Conservation (phyloP, 345 rosid species). For the Barbarea vulgaris region DNA sequence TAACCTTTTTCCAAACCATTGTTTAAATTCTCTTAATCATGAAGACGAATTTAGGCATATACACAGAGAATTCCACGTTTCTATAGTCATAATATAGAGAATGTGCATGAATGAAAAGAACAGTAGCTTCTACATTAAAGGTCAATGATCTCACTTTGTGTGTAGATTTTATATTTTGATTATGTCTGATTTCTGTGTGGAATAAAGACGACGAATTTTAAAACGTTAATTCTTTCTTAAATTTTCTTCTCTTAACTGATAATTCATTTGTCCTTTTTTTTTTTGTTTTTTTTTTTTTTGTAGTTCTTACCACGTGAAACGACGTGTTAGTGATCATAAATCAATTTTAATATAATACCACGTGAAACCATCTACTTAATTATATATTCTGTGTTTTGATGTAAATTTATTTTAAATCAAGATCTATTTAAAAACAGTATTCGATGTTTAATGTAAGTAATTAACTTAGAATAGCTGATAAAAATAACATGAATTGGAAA, state of each 20-base stretch:
- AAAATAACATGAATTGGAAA: not conserved
- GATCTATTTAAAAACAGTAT: not conserved
- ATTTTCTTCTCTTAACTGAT: not conserved
- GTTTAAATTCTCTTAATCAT: slow-evolving; percentile 18
- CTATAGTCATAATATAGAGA: slow-evolving; percentile 7
- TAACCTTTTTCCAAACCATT: slow-evolving; percentile 2
- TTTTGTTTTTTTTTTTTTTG: not conserved
- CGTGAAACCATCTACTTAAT: not conserved
- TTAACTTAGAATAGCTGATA: not conserved
- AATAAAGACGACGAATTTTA: not conserved
- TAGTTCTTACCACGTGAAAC: slow-evolving; percentile 15
- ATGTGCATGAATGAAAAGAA: slow-evolving; percentile 28
- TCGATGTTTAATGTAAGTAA: not conserved
- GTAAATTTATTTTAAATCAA: not conserved
- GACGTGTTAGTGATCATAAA: not conserved
- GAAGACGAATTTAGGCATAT: slow-evolving; percentile 9
- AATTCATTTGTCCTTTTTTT: not conserved
- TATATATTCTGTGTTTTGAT: not conserved
- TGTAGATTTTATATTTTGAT: slow-evolving; percentile 20
- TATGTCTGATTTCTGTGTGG: not conserved
- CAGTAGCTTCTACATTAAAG: slow-evolving; percentile 11
- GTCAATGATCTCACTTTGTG: slow-evolving; percentile 30
- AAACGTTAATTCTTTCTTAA: not conserved
- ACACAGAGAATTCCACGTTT: slow-evolving; percentile 20
- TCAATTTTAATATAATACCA: not conserved